Evolutionary conservation across 768 basidiomycete species (phyloP), one percentile per base, ranked within the genome.

Genomic region (Mycena latifolia): DNA sequence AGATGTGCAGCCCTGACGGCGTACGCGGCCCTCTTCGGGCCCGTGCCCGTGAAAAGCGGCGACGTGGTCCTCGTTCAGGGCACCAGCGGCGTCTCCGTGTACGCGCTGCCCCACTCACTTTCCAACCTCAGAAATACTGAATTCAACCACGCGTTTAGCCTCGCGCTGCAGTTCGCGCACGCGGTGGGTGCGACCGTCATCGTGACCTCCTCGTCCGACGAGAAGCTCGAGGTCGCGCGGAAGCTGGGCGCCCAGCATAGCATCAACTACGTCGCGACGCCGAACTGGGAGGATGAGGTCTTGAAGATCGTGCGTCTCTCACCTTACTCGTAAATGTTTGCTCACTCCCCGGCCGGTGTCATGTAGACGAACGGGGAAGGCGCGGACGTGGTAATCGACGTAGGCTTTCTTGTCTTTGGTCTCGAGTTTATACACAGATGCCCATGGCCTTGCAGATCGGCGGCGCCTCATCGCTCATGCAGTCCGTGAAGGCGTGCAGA

Each of bases 201-300:
- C 67, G 71, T 79, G 52, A 87, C 85, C 6, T 85, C 84, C 0
- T 85, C 82, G 52, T 64, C 63, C 22, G 55, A 64, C 39, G 63
- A 31, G 15, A 64, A 64, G 29, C 50, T 64, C 9, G 22, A 43
- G 17, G 24, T 78, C 31, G 82, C 77, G 28, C 77, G 74, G 65
- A 74, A 72, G 35, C 75, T 84, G n/a, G 82, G 85, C n/a, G 78
- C 74, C 24, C 77, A 77, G 18, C 74, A 83, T 52, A 59, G 80
- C 22, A 84, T 88, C 77, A 85, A 88, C 74, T 88, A 87, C 71
- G 79, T 76, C 55, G 79, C 74, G 61, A 76, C 73, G 15, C 80
- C 81, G 2, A 73, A 84, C 39, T 87, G 86, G 86, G 85, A 85
- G 28, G 70, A 79, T 27, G 78, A 84, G 66, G 84, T 83, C 2